A percentile compares a stretch with the other conserved stretches of the same genome.
Evolutionary conservation across 306 rosid species (phyloP).

Genomic region (Cicer chorassanicum): DNA sequence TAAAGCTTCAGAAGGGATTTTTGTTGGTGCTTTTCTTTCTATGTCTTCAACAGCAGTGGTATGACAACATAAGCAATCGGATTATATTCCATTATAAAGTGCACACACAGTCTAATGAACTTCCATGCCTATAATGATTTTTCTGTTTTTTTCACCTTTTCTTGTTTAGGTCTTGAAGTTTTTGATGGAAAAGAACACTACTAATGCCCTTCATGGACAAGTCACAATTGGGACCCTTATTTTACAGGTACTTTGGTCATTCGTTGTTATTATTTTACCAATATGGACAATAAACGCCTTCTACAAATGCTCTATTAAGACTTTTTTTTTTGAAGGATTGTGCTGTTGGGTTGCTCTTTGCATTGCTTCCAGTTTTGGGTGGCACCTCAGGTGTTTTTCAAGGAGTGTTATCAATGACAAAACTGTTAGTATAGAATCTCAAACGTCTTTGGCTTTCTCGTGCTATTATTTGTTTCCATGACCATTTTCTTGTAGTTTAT

Average conservation of each 20-base stretch:
- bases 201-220: slow-evolving; percentile 89
- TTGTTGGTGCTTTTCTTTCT: slow-evolving; percentile 87
- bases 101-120: slow-evolving; percentile 29
- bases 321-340: slow-evolving; percentile 71
- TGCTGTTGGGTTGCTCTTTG: slow-evolving; percentile 98
- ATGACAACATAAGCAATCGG: slow-evolving; percentile 43
- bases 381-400: slow-evolving; percentile 95
- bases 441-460: slow-evolving; percentile 56
- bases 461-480: slow-evolving; percentile 52
- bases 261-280: slow-evolving; percentile 29
- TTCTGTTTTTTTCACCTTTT: slow-evolving; percentile 37
- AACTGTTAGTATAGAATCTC: slow-evolving; percentile 71
- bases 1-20: slow-evolving; percentile 89
- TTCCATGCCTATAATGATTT: slow-evolving; percentile 5
- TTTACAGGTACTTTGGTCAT: slow-evolving; percentile 66
- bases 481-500: slow-evolving; percentile 3
- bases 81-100: slow-evolving; percentile 18
- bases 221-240: slow-evolving; percentile 93
- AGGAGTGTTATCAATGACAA: slow-evolving; percentile 90
- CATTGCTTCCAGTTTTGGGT: slow-evolving; percentile 94
- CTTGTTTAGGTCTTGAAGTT: slow-evolving; percentile 77
- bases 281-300: slow-evolving; percentile 28
- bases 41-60: slow-evolving; percentile 99
- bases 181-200: slow-evolving; percentile 88
- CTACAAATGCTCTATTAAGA: slow-evolving; percentile 41